phyloP scores from a whole-genome alignment of 345 rosid genomes.

The Moringa oleifera region DNA sequence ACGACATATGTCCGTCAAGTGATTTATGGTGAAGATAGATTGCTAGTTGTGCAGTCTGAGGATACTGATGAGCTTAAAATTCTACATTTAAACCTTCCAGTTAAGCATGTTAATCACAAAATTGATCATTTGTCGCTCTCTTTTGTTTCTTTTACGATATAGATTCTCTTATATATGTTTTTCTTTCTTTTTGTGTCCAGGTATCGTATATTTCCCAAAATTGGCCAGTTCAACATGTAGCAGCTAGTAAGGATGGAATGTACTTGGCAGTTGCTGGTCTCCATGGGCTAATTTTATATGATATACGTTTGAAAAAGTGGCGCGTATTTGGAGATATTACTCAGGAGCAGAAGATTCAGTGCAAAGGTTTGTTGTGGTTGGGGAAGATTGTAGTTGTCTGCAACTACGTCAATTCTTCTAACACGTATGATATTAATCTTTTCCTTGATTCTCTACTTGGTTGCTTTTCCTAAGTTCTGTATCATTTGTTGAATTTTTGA shows the following conservation, averaged over 20 bases:
- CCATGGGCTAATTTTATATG: constrained; percentile 87
- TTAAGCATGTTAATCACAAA: constrained; percentile 30
- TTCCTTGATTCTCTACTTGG: not conserved
- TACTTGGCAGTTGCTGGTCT: constrained; percentile 94
- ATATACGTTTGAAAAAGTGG: constrained; percentile 81
- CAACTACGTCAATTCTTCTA: constrained; percentile 74
- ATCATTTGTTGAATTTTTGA: not conserved
- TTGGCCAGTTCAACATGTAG: constrained; percentile 99
- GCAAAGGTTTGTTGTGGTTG: constrained; percentile 94
- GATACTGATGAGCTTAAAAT: constrained; percentile 89
- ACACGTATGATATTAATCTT: constrained; percentile 49
- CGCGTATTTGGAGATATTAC: constrained; percentile 92
- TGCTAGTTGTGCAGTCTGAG: constrained; percentile 95
- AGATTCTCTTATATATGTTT: constrained; percentile 22
- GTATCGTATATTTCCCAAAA: constrained; percentile 85
- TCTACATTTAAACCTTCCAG: constrained; percentile 93
- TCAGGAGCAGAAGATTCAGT: constrained; percentile 92
- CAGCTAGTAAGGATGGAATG: constrained; percentile 96
- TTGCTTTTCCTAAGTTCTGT: constrained; percentile 8
- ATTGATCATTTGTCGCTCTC: constrained; percentile 9
- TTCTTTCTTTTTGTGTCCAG: constrained; percentile 48
- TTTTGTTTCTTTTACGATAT: constrained; percentile 16
- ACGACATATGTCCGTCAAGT: constrained; percentile 90
- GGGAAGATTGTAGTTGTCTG: constrained; percentile 92
- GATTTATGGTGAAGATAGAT: constrained; percentile 90